Conservation (phyloP, 2,329 filamentous ascomycete species). For the Penicillium sclerotigenum region DNA sequence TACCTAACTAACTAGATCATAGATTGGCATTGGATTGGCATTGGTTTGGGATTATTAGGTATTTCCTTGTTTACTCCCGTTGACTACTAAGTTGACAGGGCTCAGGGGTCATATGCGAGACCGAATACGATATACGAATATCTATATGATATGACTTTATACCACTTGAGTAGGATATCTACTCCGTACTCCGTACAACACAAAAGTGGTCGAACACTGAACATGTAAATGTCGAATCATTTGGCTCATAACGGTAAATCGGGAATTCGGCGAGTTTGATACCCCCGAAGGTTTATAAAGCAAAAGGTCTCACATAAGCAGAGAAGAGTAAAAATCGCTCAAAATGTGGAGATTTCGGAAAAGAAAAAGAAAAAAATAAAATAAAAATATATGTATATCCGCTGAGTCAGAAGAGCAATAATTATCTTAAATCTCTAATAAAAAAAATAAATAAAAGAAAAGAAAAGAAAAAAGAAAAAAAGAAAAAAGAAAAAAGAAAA, state of each 20-base stretch:
- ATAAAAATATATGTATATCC: too few relatives aligned
- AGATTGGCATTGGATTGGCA: background rate
- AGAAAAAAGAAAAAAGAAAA: background rate
- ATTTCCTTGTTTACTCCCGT: background rate
- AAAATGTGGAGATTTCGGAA: conserved; percentile 3
- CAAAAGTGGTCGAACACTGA: too few relatives aligned
- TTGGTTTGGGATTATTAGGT: background rate
- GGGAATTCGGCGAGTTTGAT: conserved; percentile 19
- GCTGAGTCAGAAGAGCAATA: conserved; percentile 15
- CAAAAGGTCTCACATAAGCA: conserved; percentile 10
- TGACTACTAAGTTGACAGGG: background rate
- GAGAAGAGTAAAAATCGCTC: conserved; percentile 8
- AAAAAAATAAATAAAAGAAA: background rate
- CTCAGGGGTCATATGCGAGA: background rate
- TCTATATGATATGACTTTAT: too few relatives aligned
- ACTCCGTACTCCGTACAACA: too few relatives aligned
- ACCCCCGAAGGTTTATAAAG: background rate
- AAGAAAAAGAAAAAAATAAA: background rate
- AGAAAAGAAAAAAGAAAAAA: background rate
- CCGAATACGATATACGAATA: background rate
- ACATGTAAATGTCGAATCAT: background rate
- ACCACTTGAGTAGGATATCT: too few relatives aligned
- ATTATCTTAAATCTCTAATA: background rate
- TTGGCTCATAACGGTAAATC: conserved; percentile 15
- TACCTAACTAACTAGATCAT: background rate